Conservation (phyloP, 1,284 basidiomycete species). For the Pyrrhoderma lamaoense region DNA sequence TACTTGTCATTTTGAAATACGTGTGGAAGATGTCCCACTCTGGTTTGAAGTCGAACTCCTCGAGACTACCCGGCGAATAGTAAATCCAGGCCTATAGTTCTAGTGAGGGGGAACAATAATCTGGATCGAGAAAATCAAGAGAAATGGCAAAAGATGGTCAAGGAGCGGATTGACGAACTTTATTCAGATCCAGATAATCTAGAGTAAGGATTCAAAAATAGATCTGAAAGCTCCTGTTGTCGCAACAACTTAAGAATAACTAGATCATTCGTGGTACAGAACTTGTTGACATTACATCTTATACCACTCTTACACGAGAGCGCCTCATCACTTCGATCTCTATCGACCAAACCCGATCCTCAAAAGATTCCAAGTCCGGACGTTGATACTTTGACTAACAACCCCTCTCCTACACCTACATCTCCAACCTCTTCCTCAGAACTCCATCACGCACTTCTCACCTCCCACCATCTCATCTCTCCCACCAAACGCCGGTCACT, state of each 20-base stretch:
- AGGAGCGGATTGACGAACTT: slow-evolving; percentile 35
- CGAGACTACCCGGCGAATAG: slow-evolving; percentile 11
- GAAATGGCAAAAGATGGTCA: slow-evolving; percentile 40
- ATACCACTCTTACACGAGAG: slow-evolving; percentile 48
- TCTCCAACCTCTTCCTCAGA: not conserved
- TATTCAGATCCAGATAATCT: slow-evolving; percentile 28
- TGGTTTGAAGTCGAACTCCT: slow-evolving; percentile 19
- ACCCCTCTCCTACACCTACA: not conserved
- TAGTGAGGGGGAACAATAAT: slow-evolving; percentile 38
- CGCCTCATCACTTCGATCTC: slow-evolving; percentile 14
- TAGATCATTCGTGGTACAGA: slow-evolving; percentile 56
- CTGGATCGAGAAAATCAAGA: slow-evolving; percentile 45
- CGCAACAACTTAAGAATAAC: too few relatives aligned
- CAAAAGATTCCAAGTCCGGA: not conserved
- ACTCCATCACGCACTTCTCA: slow-evolving; percentile 54
- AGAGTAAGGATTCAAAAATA: slow-evolving; percentile 40
- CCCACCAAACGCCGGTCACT: slow-evolving; percentile 60
- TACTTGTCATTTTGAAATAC: slow-evolving; percentile 23
- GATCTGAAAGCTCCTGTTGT: too few relatives aligned
- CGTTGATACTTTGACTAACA: not conserved
- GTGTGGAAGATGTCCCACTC: slow-evolving; percentile 22
- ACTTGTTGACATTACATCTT: slow-evolving; percentile 49
- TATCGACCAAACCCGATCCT: too few relatives aligned
- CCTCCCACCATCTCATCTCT: slow-evolving; percentile 68
- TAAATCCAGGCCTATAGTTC: slow-evolving; percentile 25